phyloP scores from a whole-genome alignment of 257 asterid genomes.

The Solanum piurae region DNA sequence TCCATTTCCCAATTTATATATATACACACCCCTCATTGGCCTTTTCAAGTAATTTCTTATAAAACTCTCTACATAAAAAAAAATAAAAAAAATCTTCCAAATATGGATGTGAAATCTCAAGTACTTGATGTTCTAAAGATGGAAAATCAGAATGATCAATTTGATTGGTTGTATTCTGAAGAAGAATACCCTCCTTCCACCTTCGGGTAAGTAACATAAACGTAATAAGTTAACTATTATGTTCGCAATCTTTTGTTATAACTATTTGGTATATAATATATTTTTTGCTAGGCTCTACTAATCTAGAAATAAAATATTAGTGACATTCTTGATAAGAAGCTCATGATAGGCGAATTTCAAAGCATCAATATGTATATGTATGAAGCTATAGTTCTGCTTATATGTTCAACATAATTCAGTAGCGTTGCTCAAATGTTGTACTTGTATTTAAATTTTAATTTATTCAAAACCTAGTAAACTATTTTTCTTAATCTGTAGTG shows the following conservation, averaged over 20 bases:
- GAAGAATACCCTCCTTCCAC: slow-evolving; percentile 16
- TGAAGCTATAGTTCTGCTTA: neutral
- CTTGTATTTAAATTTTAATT: neutral
- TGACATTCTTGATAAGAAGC: neutral
- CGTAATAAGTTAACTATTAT: neutral
- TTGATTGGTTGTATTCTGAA: slow-evolving; percentile 16
- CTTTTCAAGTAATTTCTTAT: neutral
- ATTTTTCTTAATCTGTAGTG: neutral
- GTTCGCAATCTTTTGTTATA: neutral
- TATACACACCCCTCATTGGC: neutral
- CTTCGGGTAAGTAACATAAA: neutral
- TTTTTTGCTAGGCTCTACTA: too few relatives aligned
- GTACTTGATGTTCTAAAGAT: slow-evolving; percentile 2
- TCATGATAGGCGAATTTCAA: neutral
- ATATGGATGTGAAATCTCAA: slow-evolving; percentile 17
- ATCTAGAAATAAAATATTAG: neutral
- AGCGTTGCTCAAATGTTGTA: neutral
- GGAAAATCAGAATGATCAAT: slow-evolving; percentile 16
- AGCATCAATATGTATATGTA: neutral
- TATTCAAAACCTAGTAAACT: neutral
- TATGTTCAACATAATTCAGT: rapidly evolving
- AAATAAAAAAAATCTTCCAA: neutral
- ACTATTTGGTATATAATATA: neutral
- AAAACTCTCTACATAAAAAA: neutral
- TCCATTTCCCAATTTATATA: neutral